Evolutionary conservation across 805 yeast genomes (phyloP), one percentile per base, ranked within the genome.

Genomic region (Metschnikowia gelsemii): DNA sequence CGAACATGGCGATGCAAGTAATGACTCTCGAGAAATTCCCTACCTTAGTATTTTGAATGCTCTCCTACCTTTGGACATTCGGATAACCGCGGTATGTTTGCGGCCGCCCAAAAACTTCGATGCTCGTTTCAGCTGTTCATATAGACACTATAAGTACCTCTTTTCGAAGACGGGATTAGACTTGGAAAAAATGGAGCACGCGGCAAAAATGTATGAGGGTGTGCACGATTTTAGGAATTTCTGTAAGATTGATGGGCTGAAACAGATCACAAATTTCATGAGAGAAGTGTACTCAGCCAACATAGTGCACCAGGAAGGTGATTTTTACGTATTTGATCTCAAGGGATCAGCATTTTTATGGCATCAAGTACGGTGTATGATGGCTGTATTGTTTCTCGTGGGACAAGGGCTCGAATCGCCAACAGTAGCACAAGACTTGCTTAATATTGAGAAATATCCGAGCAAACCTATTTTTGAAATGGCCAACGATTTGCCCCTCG

Each of bases 331-430:
- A 42, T 80, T 91, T 59, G 89, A 88, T 58, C 66, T 93, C 39
- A 72, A 76, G 47, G 99, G 99, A 0, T 71, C 86, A 1, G 99
- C 98, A 7, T 93, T 93, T 53, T 64, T 93, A 42, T 93, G 98
- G 98, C 98, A 93, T 60, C 99, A 93, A 63, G 99, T 93, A 14
- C 76, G 99, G 43, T 89, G 96, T 52, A 93, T 93, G 93, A 78
- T 89, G 68, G 96, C 96, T 0, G 70, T 85, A 8, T 60, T 93
- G 42, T 78, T 93, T 40, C 63, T 84, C 18, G 80, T 89, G 6
- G 99, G 96, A 0, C 96, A 89, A 61, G 69, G 70, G 12, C 71
- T 77, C 16, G 99, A 93, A 60, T 42, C 58, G 0, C 83, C 88
- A 0, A 55, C 61, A 1, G 61, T 88, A 0, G 69, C 93, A 1